Percentiles rank a stretch among this genome's conserved stretches.
These are phyloP conservation scores for Blastobotrys aristatus DNA, from an alignment of 1,139 yeast genomes.

Conservation along the genomic window DNA sequence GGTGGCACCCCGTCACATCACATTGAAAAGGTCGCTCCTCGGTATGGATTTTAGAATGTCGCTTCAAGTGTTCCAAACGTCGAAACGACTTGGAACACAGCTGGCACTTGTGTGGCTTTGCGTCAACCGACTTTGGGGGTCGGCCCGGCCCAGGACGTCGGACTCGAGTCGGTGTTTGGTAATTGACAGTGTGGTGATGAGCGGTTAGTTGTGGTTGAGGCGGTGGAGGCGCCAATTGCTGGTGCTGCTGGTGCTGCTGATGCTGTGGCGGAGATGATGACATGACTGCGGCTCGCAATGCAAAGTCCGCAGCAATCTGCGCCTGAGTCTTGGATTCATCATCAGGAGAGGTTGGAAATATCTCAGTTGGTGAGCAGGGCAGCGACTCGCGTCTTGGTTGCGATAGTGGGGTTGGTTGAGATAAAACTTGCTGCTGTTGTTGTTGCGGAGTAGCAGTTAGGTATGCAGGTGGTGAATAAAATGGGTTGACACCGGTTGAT, in stretches of 20 bases:
- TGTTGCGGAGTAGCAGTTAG: conserved; percentile 15
- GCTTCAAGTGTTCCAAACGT: conserved; percentile 86
- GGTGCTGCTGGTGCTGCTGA: neutral
- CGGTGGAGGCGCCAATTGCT: neutral
- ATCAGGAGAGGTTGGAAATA: conserved; percentile 14
- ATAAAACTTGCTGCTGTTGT: conserved; percentile 5
- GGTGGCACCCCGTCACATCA: conserved; percentile 57
- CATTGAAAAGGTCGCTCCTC: conserved; percentile 83
- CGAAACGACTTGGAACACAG: conserved; percentile 71
- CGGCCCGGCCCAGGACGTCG: conserved; percentile 18
- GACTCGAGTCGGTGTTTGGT: neutral
- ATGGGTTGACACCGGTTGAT: conserved; percentile 27
- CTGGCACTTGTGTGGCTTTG: conserved; percentile 44
- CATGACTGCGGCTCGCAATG: conserved; percentile 8
- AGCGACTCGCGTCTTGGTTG: neutral
- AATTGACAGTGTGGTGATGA: conserved; percentile 2
- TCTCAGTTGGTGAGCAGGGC: neutral
- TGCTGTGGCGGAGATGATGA: neutral
- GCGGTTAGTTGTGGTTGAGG: neutral
- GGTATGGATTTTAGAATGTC: conserved; percentile 86
- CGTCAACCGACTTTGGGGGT: conserved; percentile 15
- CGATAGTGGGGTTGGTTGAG: too few species aligned
- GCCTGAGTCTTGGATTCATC: conserved; percentile 9
- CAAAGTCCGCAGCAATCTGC: conserved; percentile 16
- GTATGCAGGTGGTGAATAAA: conserved; percentile 35